These are phyloP conservation scores for Fusarium odoratissimum DNA, from an alignment of 2,329 filamentous ascomycete genomes.

Conservation along the genomic window DNA sequence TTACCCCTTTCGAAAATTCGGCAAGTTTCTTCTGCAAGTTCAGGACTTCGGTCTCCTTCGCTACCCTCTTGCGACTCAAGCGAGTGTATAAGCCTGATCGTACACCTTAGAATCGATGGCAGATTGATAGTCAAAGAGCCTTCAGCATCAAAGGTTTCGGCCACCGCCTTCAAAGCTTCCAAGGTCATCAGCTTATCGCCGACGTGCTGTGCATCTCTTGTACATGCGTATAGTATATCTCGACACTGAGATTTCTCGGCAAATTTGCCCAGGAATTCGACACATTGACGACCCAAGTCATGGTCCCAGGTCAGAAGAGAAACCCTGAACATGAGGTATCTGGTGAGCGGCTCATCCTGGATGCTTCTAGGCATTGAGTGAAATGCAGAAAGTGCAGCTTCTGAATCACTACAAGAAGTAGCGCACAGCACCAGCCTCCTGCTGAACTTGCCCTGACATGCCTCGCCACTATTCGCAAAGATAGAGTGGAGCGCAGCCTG, in stretches of 20 bases:
- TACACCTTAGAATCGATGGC: constrained; percentile 59
- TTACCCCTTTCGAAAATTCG: constrained; percentile 59
- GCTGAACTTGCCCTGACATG: constrained; percentile 73
- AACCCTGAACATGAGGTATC: constrained; percentile 81
- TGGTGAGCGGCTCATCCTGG: constrained; percentile 72
- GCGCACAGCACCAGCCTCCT: constrained; percentile 82
- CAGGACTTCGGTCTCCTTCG: background rate
- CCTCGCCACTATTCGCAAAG: constrained; percentile 73
- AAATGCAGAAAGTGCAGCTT: constrained; percentile 55
- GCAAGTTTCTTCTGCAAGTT: constrained; percentile 63
- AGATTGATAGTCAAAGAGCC: constrained; percentile 45
- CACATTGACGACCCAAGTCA: constrained; percentile 70
- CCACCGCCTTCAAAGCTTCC: constrained; percentile 51
- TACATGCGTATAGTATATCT: constrained; percentile 81
- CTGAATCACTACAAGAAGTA: constrained; percentile 57
- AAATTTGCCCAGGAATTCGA: constrained; percentile 68
- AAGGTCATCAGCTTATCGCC: constrained; percentile 70
- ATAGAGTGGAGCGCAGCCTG: constrained; percentile 72
- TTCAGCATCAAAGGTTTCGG: constrained; percentile 42
- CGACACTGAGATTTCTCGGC: constrained; percentile 59
- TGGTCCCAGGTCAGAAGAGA: constrained; percentile 70
- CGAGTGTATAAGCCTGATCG: constrained; percentile 61
- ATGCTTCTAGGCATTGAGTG: constrained; percentile 67
- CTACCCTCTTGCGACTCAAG: constrained; percentile 52
- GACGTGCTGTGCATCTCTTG: constrained; percentile 77